Evolutionary conservation across 2,329 filamentous ascomycete genomes (phyloP).

Genomic region (Fusarium torreyae): DNA sequence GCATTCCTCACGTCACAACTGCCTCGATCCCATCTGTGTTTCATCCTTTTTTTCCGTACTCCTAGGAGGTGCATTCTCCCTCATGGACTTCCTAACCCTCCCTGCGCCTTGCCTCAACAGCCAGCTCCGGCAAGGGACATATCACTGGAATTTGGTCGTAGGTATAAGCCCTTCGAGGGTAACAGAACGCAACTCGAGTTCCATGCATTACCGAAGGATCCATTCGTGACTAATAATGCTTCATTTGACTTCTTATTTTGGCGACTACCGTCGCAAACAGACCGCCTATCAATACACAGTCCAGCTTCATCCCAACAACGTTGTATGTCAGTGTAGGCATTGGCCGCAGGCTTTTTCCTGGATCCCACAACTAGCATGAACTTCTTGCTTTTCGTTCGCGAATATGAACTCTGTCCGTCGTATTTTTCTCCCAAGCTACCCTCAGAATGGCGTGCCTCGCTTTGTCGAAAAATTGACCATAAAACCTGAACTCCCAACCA

Average conservation of each 20-base stretch:
- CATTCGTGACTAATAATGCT: slow-evolving; percentile 20
- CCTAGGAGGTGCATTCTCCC: slow-evolving; percentile 1
- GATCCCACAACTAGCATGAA: slow-evolving; percentile 23
- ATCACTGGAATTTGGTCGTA: background rate
- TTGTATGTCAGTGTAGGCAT: slow-evolving; percentile 16
- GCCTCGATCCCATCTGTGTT: background rate
- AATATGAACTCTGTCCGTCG: slow-evolving; percentile 28
- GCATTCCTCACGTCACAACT: slow-evolving; percentile 29
- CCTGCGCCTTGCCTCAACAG: slow-evolving; percentile 10
- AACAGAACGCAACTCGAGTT: background rate
- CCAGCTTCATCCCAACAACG: slow-evolving; percentile 18
- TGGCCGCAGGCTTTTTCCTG: slow-evolving; percentile 19
- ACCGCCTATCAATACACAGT: slow-evolving; percentile 39
- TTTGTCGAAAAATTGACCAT: slow-evolving; percentile 37
- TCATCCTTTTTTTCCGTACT: background rate
- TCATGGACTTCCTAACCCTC: slow-evolving; percentile 2
- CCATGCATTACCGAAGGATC: background rate
- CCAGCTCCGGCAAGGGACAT: background rate
- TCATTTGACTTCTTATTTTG: slow-evolving; percentile 32
- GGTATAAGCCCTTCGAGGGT: background rate
- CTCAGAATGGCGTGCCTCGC: slow-evolving; percentile 21
- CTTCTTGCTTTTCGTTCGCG: slow-evolving; percentile 39
- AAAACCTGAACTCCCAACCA: slow-evolving; percentile 49
- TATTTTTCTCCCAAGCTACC: slow-evolving; percentile 26
- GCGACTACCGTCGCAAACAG: slow-evolving; percentile 21